These are phyloP conservation scores for Lentinula lateritia DNA, from an alignment of 768 basidiomycete genomes.

Conservation along the genomic window DNA sequence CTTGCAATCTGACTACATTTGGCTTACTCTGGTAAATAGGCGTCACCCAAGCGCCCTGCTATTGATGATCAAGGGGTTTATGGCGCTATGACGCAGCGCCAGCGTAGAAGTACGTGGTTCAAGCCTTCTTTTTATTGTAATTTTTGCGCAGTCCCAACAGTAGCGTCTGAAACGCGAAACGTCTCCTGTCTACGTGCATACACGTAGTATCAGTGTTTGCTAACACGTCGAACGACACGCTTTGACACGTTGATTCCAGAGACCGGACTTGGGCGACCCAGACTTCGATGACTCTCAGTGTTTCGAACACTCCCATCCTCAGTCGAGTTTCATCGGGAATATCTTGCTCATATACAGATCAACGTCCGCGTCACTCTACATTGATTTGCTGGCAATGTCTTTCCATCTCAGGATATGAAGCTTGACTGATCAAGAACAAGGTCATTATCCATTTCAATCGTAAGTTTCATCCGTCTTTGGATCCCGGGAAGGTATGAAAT, in stretches of 20 bases:
- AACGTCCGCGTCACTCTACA: no score
- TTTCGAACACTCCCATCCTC: no score
- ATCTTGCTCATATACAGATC: no score
- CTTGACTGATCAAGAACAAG: no score
- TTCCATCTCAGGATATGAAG: no score
- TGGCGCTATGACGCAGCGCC: not conserved
- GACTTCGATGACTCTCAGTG: no score
- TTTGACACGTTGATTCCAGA: not conserved
- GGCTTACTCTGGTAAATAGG: not conserved
- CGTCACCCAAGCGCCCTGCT: not conserved
- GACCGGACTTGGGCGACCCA: no score
- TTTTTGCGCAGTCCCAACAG: not conserved
- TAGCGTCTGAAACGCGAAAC: not conserved
- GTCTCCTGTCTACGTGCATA: not conserved
- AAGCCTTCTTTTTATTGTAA: not conserved
- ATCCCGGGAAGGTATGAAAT: no score
- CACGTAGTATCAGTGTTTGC: not conserved
- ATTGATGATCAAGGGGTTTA: not conserved
- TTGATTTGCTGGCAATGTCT: no score
- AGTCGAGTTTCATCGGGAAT: no score
- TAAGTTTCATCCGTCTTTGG: no score
- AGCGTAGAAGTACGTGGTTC: not conserved
- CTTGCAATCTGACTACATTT: not conserved
- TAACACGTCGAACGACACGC: not conserved
- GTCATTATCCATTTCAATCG: no score